These are phyloP conservation scores for Secale cereale DNA, from an alignment of 176 grass and related monocot species.

Conservation along the genomic window DNA sequence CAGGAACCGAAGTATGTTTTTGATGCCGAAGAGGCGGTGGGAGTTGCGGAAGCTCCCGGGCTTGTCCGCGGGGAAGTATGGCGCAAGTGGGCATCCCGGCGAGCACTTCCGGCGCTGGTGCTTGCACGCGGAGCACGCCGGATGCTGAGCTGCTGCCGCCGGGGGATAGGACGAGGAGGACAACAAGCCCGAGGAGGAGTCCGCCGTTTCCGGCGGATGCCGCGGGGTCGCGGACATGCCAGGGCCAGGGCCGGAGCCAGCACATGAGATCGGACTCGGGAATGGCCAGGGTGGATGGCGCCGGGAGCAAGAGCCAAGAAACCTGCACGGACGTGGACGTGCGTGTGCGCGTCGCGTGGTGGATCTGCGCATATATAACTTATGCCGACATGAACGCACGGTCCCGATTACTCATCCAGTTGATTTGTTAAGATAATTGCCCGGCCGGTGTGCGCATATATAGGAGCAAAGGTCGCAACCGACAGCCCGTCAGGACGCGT, in stretches of 20 bases:
- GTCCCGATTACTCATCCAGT: background rate
- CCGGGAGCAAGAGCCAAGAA: background rate
- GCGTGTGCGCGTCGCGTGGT: background rate
- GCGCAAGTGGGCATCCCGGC: slow-evolving; percentile 30
- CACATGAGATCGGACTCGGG: background rate
- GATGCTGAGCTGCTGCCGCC: background rate
- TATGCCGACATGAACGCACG: background rate
- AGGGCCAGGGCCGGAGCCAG: background rate
- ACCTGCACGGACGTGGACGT: background rate
- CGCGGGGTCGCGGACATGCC: background rate
- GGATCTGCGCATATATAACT: background rate
- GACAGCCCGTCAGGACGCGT: no score
- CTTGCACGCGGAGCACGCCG: slow-evolving; percentile 42
- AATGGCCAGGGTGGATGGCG: background rate
- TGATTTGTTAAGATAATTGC: no score
- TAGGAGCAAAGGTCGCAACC: no score
- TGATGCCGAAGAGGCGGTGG: slow-evolving; percentile 36
- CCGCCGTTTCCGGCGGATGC: background rate
- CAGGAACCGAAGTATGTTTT: slow-evolving; percentile 18
- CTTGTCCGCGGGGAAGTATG: slow-evolving; percentile 31
- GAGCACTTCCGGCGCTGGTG: slow-evolving; percentile 41
- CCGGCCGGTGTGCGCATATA: no score
- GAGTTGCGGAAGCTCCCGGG: slow-evolving; percentile 25
- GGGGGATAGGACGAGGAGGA: background rate
- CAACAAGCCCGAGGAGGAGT: background rate